Percentiles rank a stretch among this genome's conserved stretches.
Conservation (phyloP, 495 filamentous ascomycete species). For the Cudoniella acicularis region DNA sequence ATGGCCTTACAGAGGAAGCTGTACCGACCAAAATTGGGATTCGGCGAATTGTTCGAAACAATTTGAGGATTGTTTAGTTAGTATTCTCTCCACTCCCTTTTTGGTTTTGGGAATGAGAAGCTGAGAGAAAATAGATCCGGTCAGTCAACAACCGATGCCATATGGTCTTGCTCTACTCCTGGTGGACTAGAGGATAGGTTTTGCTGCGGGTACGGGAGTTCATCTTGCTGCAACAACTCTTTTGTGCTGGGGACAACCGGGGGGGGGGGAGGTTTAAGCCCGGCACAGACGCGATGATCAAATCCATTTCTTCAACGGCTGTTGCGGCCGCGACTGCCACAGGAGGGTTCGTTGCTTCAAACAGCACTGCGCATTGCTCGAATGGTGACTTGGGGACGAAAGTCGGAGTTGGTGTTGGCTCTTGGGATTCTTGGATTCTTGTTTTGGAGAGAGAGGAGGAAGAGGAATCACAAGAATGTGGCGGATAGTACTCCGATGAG, state of each 20-base stretch:
- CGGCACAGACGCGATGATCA: neutral
- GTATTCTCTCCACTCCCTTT: neutral
- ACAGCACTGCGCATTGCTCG: neutral
- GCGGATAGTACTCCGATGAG: neutral
- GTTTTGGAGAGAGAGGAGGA: neutral
- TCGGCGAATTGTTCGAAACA: constrained; percentile 4
- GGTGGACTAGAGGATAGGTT: neutral
- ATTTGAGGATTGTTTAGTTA: neutral
- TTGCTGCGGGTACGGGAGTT: neutral
- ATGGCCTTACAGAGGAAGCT: constrained; percentile 8
- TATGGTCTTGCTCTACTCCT: neutral
- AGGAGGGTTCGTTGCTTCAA: neutral
- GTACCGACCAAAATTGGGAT: constrained; percentile 3
- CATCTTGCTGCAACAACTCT: constrained; percentile 3
- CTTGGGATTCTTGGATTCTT: neutral
- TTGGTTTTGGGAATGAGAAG: neutral
- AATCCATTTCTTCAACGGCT: neutral
- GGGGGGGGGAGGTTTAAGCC: neutral
- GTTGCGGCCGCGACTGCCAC: neutral
- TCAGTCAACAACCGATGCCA: neutral
- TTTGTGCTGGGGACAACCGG: neutral
- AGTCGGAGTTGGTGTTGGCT: constrained; percentile 4
- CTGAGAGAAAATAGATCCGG: neutral
- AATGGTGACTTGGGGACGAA: constrained; percentile 7
- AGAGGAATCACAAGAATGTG: neutral